Evolutionary conservation across 108 stramenopile genomes (phyloP).

Genomic region (Conticribra weissflogii): DNA sequence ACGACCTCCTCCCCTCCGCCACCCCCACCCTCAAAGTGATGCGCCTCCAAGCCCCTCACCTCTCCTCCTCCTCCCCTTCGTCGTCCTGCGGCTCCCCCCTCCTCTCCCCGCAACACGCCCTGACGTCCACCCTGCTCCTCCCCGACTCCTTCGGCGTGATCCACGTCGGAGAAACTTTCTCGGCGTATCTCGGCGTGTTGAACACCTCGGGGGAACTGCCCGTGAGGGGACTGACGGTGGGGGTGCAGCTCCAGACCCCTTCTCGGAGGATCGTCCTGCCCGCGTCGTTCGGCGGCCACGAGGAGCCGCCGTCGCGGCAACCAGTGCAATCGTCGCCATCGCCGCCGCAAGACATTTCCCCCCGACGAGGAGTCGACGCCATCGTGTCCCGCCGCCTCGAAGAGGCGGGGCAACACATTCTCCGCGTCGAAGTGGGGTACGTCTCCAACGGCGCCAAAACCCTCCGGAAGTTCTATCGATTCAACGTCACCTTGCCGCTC

Average conservation of each 20-base stretch:
- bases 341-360: constrained; percentile 35
- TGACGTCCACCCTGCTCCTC: constrained; percentile 63
- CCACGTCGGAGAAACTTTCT: constrained; percentile 83
- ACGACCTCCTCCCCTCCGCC: constrained; percentile 49
- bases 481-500: constrained; percentile 76
- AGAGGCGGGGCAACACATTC: constrained; percentile 84
- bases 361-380: constrained; percentile 67
- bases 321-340: constrained; percentile 58
- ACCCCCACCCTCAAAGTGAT: constrained; percentile 87
- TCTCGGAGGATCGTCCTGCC: no score
- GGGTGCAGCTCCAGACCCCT: constrained; percentile 84
- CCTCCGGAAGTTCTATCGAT: constrained; percentile 86
- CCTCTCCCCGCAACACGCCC: constrained; percentile 34
- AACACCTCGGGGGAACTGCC: constrained; percentile 55
- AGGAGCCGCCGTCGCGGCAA: constrained; percentile 25
- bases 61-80: no score
- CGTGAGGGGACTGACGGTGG: constrained; percentile 64
- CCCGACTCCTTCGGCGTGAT: constrained; percentile 85
- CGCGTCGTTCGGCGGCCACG: no score
- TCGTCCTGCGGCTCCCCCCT: constrained; percentile 29
- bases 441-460: constrained; percentile 62
- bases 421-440: constrained; percentile 84
- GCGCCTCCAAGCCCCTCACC: constrained; percentile 79
- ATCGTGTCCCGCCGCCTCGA: constrained; percentile 79
- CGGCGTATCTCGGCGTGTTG: constrained; percentile 80